Percentiles rank a stretch among this genome's conserved stretches.
These are phyloP conservation scores for Bathelium albidoporum DNA, from an alignment of 495 filamentous ascomycete species.

Conservation along the genomic window DNA sequence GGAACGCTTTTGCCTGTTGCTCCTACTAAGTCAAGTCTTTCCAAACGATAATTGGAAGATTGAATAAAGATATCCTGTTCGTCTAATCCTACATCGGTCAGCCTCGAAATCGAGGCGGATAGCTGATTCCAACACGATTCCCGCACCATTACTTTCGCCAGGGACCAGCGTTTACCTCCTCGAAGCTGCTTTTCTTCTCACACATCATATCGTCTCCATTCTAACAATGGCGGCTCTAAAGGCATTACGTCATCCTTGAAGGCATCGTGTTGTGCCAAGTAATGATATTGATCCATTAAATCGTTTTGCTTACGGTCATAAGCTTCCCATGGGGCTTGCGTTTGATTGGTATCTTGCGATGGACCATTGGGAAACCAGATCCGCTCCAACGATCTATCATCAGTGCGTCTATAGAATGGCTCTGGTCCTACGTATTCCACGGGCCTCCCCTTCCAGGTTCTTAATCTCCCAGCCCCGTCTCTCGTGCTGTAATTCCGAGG, in stretches of 20 bases:
- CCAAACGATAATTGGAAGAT: too few relatives aligned
- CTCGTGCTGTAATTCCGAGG: neutral
- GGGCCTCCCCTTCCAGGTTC: conserved; percentile 45
- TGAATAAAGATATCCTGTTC: too few relatives aligned
- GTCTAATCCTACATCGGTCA: too few relatives aligned
- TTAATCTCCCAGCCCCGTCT: conserved; percentile 15
- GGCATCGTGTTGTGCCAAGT: conserved; percentile 47
- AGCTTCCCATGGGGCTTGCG: conserved; percentile 15
- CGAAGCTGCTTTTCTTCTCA: neutral
- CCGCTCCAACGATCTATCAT: conserved; percentile 41
- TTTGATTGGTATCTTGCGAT: conserved; percentile 28
- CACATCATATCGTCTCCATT: conserved; percentile 57
- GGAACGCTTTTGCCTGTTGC: too few relatives aligned
- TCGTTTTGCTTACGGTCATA: conserved; percentile 45
- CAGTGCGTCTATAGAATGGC: conserved; percentile 38
- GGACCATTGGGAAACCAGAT: conserved; percentile 64
- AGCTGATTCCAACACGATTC: too few relatives aligned
- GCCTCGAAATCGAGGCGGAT: too few relatives aligned
- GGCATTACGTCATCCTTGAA: conserved; percentile 60
- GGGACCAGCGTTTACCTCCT: neutral
- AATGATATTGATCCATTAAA: conserved; percentile 45
- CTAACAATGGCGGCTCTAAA: conserved; percentile 58
- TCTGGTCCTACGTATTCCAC: conserved; percentile 35
- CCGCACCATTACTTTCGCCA: too few relatives aligned
- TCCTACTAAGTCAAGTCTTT: too few relatives aligned